Evolutionary conservation across 257 asterid genomes (phyloP).

Genomic region (Solanum arcanum): DNA sequence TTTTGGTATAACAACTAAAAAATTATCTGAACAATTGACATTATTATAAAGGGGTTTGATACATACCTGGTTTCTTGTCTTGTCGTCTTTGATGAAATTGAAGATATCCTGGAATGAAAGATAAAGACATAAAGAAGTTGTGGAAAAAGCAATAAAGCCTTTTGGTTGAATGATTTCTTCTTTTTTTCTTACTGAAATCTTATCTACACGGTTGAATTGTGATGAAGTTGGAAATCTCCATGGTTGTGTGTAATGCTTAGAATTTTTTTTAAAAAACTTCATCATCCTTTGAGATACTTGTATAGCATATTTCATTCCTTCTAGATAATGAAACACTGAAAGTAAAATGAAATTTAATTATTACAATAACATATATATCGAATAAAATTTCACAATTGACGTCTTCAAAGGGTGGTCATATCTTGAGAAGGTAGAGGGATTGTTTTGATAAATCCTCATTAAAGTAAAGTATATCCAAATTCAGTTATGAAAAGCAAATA

Average conservation of each 20-base stretch:
- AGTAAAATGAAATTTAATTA: background rate
- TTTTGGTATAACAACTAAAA: background rate
- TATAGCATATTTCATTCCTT: slow-evolving; percentile 35
- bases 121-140: slow-evolving; percentile 57
- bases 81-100: slow-evolving; percentile 41
- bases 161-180: slow-evolving; percentile 20
- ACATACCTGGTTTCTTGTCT: slow-evolving; percentile 19
- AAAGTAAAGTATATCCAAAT: background rate
- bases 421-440: background rate
- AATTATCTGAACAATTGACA: background rate
- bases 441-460: background rate
- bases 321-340: slow-evolving; percentile 27
- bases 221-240: slow-evolving; percentile 21
- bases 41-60: background rate
- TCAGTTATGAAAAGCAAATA: background rate
- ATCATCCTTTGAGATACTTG: slow-evolving; percentile 60
- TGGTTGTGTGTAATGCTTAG: slow-evolving; percentile 34
- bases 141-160: slow-evolving; percentile 36
- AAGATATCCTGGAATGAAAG: slow-evolving; percentile 16
- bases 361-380: background rate
- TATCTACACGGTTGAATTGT: slow-evolving; percentile 25
- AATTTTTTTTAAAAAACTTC: slow-evolving; percentile 30
- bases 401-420: background rate
- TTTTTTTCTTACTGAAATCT: slow-evolving; percentile 26
- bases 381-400: background rate